Evolutionary conservation across 2,329 filamentous ascomycete genomes (phyloP).

Genomic region (Pseudogymnoascus sp.): DNA sequence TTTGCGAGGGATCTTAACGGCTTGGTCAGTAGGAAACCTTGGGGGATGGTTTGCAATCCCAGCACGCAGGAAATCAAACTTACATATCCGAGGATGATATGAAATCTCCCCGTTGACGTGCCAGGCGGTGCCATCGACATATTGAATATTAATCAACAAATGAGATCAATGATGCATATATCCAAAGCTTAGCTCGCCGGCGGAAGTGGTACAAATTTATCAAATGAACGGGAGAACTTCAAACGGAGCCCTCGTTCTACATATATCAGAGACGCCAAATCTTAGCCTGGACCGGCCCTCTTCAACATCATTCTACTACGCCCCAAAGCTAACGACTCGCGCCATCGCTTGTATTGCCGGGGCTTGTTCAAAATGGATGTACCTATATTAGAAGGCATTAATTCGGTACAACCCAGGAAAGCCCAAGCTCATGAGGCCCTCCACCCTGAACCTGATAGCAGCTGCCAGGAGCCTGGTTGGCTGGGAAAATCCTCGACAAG

Average conservation of each 20-base stretch:
- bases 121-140: constrained; percentile 9
- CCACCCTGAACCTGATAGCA: not conserved
- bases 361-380: not conserved
- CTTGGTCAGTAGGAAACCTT: not conserved
- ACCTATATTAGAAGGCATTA: not conserved
- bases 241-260: constrained; percentile 2
- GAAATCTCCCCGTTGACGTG: constrained; percentile 8
- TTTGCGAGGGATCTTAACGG: constrained; percentile 2
- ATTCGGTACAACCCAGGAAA: not conserved
- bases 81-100: constrained; percentile 9
- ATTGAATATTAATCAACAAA: constrained; percentile 3
- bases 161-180: constrained; percentile 6
- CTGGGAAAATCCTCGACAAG: not conserved
- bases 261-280: not conserved
- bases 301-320: not conserved
- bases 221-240: not conserved
- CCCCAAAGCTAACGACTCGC: not conserved
- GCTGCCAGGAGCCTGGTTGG: not conserved
- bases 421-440: not conserved
- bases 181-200: not conserved
- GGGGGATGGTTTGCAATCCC: not conserved
- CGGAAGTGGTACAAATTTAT: not conserved
- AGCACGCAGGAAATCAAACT: not conserved
- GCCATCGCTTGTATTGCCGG: not conserved
- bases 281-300: not conserved